Evolutionary conservation across 768 basidiomycete genomes (phyloP), one percentile per base, ranked within the genome.

Genomic region (Dendrothele bispora): DNA sequence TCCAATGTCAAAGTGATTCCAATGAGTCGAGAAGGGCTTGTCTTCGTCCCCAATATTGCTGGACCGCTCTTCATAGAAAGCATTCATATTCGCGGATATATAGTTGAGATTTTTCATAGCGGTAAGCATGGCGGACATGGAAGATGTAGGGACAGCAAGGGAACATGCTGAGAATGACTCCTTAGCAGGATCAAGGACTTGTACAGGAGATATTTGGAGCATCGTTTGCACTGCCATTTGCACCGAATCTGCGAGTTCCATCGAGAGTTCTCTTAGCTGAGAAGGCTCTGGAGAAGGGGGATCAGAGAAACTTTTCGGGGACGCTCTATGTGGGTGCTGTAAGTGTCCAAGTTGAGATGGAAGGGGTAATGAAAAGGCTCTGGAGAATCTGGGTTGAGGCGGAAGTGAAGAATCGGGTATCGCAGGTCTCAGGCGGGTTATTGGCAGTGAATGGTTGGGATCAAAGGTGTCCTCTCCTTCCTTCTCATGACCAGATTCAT

Each of bases 51-150:
- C 30, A 32, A 10, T n/a, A 10, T 10, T n/a, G n/a, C 10, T 32
- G 26, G 64, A 53, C 29, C 43, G 55, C 55, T 69, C 62, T 14
- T 65, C 60, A 49, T 71, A 74, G 57, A 85, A 75, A 10, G 77
- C 65, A 5, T 74, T 61, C 81, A 91, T 82, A 62, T 91, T 88
- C n/a, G 89, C 90, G 4, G 91, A 91, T 54, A 97, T 80, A 60
- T 90, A 95, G 63, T 95, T 95, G 54, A 98, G 79, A 55, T 87
- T 89, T 69, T 93, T 92, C 90, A 97, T 91, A 30, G 86, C 80
- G 15, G 90, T 91, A 63, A 97, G 81, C 63, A 98, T 76, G 30
- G 91, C 90, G 15, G 90, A 88, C 66, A 98, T 78, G 54, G 87
- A 91, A 5, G 92, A 80, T 0, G 89, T 89, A 8, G 94, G 95